Evolutionary conservation across 805 yeast genomes (phyloP), one percentile per base, ranked within the genome.

Genomic region (Wickerhamomyces chaumierensis): DNA sequence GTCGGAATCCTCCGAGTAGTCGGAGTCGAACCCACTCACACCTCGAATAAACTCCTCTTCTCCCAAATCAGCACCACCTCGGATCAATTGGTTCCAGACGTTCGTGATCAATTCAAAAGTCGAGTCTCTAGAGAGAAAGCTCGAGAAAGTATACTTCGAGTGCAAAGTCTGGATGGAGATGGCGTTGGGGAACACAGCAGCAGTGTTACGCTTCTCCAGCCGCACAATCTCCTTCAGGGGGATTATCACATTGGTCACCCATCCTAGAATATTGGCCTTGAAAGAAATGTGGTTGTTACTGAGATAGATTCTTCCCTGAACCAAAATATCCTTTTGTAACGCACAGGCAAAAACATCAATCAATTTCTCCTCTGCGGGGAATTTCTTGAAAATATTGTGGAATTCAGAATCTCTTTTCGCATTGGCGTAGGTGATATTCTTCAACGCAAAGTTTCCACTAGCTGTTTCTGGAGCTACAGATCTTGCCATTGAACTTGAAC

Each of bases 261-360:
- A 87, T 2, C 95, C 96, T 32, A 90, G 63, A 34, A 92, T 68
- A 48, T 81, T 82, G 5, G 96, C 81, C 51, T 86, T 81, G 67
- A 92, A 92, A 51, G 95, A 84, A 5, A 90, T 55, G 51, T 78
- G 75, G 36, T 71, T 68, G 46, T 83, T 88, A 23, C 94, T 75
- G 12, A 92, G 68, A 55, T 83, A 92, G 39, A 92, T 53, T 38
- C 92, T 68, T 6, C 98, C 98, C 49, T 92, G 96, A 14, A 86
- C 63, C 28, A 88, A 65, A 37, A 87, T 84, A 47, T 90, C 98
- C 46, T 85, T 69, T 46, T 88, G 81, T 36, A 88, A 62, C 0
- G 96, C 96, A 65, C 96, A 92, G 20, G 84, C 74, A 52, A 79
- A 88, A 49, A 87, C 96, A 52, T 86, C 96, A 35, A 90, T 58